Conservation (phyloP, 1,284 basidiomycete genomes). For the Apiotrichum brassicae region DNA sequence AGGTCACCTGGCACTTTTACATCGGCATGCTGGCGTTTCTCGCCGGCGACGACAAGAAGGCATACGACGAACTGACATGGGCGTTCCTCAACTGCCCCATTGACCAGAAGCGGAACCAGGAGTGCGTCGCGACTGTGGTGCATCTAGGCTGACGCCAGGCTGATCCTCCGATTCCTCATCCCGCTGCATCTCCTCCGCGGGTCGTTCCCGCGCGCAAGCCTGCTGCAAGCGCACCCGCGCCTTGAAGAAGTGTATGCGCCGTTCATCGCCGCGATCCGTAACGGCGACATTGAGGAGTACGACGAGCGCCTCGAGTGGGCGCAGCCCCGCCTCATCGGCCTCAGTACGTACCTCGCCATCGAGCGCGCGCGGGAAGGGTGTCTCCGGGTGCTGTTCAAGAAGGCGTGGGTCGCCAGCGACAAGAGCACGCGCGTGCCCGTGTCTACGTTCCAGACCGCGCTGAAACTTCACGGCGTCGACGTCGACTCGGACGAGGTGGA, state of each 20-base stretch:
- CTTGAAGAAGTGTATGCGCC: conserved; percentile 70
- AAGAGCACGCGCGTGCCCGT: conserved; percentile 71
- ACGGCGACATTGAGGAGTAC: conserved; percentile 71
- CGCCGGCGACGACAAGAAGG: conserved; percentile 81
- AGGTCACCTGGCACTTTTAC: conserved; percentile 89
- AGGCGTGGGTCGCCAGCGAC: conserved; percentile 73
- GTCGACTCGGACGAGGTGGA: conserved; percentile 72
- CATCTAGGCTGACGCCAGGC: conserved; percentile 49
- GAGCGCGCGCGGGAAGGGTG: conserved; percentile 84
- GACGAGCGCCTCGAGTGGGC: conserved; percentile 65
- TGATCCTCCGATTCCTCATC: conserved; percentile 83
- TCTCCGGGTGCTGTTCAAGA: conserved; percentile 74
- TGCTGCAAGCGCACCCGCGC: conserved; percentile 65
- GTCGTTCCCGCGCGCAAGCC: conserved; percentile 63
- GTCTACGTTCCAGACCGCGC: conserved; percentile 64
- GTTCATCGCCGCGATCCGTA: conserved; percentile 69
- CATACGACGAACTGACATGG: conserved; percentile 72
- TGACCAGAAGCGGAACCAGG: conserved; percentile 63
- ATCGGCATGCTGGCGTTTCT: conserved; percentile 88
- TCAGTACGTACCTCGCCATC: conserved; percentile 76
- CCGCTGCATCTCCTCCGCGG: conserved; percentile 82
- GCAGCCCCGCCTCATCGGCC: conserved; percentile 66
- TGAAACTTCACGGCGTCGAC: conserved; percentile 57
- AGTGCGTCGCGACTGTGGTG: conserved; percentile 52
- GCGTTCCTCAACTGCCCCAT: conserved; percentile 75